A percentile compares a stretch with the other conserved stretches of the same genome.
Conservation (phyloP, 352 stramenopile genomes). For the Thalassiosira hispida region DNA sequence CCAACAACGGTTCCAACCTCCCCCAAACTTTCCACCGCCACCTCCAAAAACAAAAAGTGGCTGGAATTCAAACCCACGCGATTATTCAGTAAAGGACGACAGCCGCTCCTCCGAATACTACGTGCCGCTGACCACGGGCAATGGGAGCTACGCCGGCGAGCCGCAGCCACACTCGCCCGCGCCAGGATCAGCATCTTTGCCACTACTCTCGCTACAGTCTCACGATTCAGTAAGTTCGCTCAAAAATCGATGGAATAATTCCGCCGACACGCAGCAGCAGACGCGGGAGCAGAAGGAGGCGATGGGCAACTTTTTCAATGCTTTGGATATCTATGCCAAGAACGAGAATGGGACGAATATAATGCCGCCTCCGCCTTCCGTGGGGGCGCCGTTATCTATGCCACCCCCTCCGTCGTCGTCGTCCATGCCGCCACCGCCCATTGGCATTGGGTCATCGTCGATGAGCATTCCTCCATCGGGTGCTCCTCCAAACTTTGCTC, state of each 20-base stretch:
- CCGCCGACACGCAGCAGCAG: neutral
- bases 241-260: neutral
- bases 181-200: neutral
- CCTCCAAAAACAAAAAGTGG: neutral
- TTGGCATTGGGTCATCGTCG: neutral
- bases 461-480: neutral
- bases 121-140: neutral
- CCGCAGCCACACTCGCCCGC: neutral
- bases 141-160: neutral
- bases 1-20: neutral
- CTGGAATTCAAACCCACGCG: neutral
- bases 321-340: neutral
- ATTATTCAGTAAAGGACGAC: neutral
- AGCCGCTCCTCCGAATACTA: neutral
- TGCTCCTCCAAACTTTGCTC: constrained; percentile 1
- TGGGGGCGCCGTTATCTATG: neutral
- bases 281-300: neutral
- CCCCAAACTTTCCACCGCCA: neutral
- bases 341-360: neutral
- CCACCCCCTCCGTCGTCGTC: neutral
- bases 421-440: neutral
- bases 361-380: no score
- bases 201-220: neutral
- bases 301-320: no score
- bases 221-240: constrained; percentile 3